phyloP scores from a whole-genome alignment of 495 filamentous ascomycete species.

The Viridothelium virens region DNA sequence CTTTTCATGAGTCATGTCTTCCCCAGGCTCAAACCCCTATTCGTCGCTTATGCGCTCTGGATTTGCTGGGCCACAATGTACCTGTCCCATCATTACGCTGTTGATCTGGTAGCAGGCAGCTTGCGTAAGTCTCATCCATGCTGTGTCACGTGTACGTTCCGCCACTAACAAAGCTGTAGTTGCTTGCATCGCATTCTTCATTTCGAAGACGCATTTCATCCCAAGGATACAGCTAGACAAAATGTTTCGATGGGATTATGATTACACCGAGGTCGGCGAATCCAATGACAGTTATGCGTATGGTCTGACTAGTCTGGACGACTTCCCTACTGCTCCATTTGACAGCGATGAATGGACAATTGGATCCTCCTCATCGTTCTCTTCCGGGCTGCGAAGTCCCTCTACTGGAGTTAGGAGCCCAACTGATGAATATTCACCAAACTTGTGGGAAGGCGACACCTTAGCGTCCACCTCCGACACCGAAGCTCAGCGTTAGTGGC shows the following conservation, averaged over 20 bases:
- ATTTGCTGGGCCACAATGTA: slow-evolving; percentile 99
- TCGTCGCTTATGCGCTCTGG: slow-evolving; percentile 77
- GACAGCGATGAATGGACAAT: slow-evolving; percentile 68
- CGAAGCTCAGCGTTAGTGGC: slow-evolving; percentile 13
- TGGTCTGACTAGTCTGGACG: slow-evolving; percentile 48
- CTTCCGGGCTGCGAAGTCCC: slow-evolving; percentile 41
- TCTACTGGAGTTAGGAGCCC: slow-evolving; percentile 44
- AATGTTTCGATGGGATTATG: slow-evolving; percentile 87
- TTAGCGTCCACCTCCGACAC: slow-evolving; percentile 47
- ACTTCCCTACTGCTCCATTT: slow-evolving; percentile 33
- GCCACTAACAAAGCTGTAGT: slow-evolving; percentile 36
- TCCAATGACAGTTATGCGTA: slow-evolving; percentile 48
- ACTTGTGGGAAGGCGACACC: slow-evolving; percentile 54
- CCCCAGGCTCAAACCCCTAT: slow-evolving; percentile 65
- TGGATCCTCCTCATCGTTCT: slow-evolving; percentile 63
- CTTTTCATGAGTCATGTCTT: slow-evolving; percentile 91
- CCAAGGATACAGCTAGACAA: slow-evolving; percentile 75
- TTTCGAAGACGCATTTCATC: slow-evolving; percentile 69
- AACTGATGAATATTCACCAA: slow-evolving; percentile 36
- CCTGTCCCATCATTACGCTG: slow-evolving; percentile 89
- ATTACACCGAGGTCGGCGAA: slow-evolving; percentile 79
- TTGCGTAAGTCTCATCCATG: slow-evolving; percentile 42
- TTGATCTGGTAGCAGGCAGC: slow-evolving; percentile 82
- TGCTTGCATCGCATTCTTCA: slow-evolving; percentile 70
- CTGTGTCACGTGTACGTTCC: not conserved